Percentiles rank a stretch among this genome's conserved stretches.
Evolutionary conservation across 257 asterid species (phyloP).

Genomic region (Solanum chiquidenum): DNA sequence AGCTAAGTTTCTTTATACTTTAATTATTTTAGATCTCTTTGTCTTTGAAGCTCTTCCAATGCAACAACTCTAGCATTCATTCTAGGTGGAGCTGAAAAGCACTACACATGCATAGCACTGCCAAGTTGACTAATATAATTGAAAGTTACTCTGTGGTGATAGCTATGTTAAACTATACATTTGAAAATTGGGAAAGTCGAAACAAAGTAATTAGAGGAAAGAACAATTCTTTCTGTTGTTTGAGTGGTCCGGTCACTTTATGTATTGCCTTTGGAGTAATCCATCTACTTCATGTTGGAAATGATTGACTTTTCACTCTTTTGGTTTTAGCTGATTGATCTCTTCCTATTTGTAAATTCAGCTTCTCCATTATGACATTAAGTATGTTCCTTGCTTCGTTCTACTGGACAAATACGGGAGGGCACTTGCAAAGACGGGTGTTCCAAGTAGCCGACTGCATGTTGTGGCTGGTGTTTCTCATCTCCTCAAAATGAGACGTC

Average conservation of each 20-base stretch:
- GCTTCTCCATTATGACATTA: conserved; percentile 79
- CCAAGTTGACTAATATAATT: not conserved
- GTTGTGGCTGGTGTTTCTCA: conserved; percentile 77
- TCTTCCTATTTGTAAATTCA: conserved; percentile 3
- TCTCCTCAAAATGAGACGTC: conserved; percentile 56
- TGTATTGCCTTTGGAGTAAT: not conserved
- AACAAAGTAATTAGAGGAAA: not conserved
- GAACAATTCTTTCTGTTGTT: not conserved
- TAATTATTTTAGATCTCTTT: not conserved
- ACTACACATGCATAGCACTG: not conserved
- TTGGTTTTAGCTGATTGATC: not conserved
- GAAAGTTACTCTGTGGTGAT: not conserved
- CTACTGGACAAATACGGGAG: conserved; percentile 60
- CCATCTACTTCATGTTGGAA: not conserved
- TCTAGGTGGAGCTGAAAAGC: not conserved
- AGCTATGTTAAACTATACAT: not conserved
- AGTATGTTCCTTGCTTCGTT: conserved; percentile 88
- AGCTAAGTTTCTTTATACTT: not conserved
- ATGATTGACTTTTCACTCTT: not conserved
- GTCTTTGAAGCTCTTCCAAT: not conserved
- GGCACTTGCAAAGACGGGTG: conserved; percentile 72
- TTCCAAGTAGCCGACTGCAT: conserved; percentile 62
- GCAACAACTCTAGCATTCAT: not conserved
- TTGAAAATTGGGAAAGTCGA: not conserved
- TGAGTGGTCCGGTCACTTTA: not conserved